These are phyloP conservation scores for Berberis thunbergii DNA, from an alignment of 164 flowering plant genomes.

Conservation along the genomic window DNA sequence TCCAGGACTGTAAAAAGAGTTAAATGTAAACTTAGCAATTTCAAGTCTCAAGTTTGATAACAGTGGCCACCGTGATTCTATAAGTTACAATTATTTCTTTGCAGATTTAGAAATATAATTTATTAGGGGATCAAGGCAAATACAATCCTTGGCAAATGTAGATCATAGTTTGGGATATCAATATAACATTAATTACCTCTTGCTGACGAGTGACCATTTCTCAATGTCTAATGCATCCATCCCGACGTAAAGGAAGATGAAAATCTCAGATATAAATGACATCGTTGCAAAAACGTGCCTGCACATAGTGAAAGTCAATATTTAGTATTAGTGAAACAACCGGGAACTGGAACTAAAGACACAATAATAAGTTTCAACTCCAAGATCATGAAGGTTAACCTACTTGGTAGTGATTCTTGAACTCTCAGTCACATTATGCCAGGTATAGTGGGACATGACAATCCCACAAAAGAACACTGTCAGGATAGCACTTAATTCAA, in stretches of 20 bases:
- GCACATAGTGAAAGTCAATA: slow-evolving; percentile 9
- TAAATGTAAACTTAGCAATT: too few relatives aligned
- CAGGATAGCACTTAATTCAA: slow-evolving; percentile 72
- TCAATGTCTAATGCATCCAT: slow-evolving; percentile 95
- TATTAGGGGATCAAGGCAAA: not conserved
- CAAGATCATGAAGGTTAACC: not conserved
- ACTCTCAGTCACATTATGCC: slow-evolving; percentile 94
- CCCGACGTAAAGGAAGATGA: slow-evolving; percentile 91
- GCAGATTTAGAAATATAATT: not conserved
- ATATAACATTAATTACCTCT: slow-evolving; percentile 5
- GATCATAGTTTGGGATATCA: not conserved
- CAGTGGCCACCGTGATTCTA: too few relatives aligned
- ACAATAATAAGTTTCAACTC: not conserved
- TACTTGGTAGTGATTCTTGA: slow-evolving; percentile 73
- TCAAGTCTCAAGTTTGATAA: too few relatives aligned
- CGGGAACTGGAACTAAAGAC: not conserved
- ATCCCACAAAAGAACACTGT: slow-evolving; percentile 95
- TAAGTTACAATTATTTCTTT: not conserved
- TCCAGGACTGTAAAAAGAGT: slow-evolving; percentile 29
- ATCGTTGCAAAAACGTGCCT: slow-evolving; percentile 92
- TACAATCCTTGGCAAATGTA: not conserved
- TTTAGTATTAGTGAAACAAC: not conserved
- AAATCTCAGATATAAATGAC: slow-evolving; percentile 77
- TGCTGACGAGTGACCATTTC: slow-evolving; percentile 40
- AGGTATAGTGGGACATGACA: slow-evolving; percentile 93